These are phyloP conservation scores for Hyparrhenia diplandra DNA, from an alignment of 176 grass and related monocot genomes.

Conservation along the genomic window DNA sequence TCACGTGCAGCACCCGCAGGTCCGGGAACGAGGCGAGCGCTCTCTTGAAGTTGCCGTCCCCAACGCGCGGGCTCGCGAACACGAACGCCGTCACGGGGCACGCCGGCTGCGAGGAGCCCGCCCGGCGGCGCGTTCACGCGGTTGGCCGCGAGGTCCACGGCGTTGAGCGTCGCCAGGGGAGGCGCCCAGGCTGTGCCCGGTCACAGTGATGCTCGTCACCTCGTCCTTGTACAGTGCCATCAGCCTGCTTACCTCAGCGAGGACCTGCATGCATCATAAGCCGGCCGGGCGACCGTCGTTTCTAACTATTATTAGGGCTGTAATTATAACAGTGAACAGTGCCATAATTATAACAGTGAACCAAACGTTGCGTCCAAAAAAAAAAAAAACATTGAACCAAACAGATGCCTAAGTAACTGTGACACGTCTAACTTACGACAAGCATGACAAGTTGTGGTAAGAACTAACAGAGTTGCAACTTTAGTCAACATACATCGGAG, in stretches of 20 bases:
- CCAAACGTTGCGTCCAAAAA: too few species aligned
- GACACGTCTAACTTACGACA: too few species aligned
- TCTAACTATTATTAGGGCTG: too few species aligned
- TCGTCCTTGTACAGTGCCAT: constrained; percentile 64
- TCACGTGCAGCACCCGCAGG: constrained; percentile 51
- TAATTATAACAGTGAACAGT: accelerated
- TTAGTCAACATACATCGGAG: too few species aligned
- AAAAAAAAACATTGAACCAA: too few species aligned
- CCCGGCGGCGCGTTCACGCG: constrained; percentile 22
- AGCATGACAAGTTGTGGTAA: too few species aligned
- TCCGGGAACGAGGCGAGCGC: constrained; percentile 13
- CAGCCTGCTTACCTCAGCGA: constrained; percentile 51
- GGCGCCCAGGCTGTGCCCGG: constrained; percentile 84
- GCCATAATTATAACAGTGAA: too few species aligned
- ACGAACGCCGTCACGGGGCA: constrained; percentile 63
- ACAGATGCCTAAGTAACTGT: too few species aligned
- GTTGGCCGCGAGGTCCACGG: constrained; percentile 62
- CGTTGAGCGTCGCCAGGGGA: constrained; percentile 72
- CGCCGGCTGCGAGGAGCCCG: background rate
- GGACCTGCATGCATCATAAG: constrained; percentile 33
- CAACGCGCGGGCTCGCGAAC: constrained; percentile 80
- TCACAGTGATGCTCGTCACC: constrained; percentile 81
- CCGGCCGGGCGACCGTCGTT: too few species aligned
- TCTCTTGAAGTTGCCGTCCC: constrained; percentile 45
- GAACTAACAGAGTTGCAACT: too few species aligned